phyloP scores from a whole-genome alignment of 2,329 filamentous ascomycete genomes.

The Aspergillus sclerotialis region DNA sequence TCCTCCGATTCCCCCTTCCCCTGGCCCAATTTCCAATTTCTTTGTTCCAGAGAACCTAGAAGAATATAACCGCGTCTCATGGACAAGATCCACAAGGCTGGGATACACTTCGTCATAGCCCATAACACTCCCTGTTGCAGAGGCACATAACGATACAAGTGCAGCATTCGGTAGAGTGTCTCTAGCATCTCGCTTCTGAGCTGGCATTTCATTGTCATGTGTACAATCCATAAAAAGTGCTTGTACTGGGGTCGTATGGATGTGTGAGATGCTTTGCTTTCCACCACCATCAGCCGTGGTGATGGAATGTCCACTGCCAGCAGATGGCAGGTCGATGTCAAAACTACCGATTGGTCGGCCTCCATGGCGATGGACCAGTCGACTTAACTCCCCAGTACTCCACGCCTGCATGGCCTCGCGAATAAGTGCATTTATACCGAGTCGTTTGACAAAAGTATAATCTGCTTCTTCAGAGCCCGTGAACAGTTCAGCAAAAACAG shows the following conservation, averaged over 20 bases:
- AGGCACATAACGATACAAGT: constrained; percentile 91
- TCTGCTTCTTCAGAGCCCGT: constrained; percentile 94
- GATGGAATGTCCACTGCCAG: constrained; percentile 45
- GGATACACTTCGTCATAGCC: constrained; percentile 97
- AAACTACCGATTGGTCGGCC: constrained; percentile 95
- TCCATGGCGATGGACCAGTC: constrained; percentile 86
- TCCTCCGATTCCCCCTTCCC: constrained; percentile 78
- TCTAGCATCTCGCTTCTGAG: constrained; percentile 87
- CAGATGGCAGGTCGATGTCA: constrained; percentile 79
- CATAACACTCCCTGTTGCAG: constrained; percentile 91
- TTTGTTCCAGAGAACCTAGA: constrained; percentile 62
- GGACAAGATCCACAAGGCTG: constrained; percentile 82
- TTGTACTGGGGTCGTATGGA: constrained; percentile 83
- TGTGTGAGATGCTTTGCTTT: constrained; percentile 64
- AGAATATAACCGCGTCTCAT: constrained; percentile 76
- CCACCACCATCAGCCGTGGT: constrained; percentile 23
- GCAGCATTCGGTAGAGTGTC: constrained; percentile 93
- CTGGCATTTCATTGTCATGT: constrained; percentile 93
- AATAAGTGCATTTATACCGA: constrained; percentile 86
- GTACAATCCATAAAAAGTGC: constrained; percentile 99
- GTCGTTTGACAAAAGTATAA: constrained; percentile 87
- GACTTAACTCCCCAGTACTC: constrained; percentile 87
- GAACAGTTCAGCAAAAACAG: constrained; percentile 91
- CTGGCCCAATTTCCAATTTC: constrained; percentile 51
- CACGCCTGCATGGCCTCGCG: constrained; percentile 98